These are phyloP conservation scores for Coemansia sp. DNA, from an alignment of 192 early-diverging fungal genomes.

Conservation along the genomic window DNA sequence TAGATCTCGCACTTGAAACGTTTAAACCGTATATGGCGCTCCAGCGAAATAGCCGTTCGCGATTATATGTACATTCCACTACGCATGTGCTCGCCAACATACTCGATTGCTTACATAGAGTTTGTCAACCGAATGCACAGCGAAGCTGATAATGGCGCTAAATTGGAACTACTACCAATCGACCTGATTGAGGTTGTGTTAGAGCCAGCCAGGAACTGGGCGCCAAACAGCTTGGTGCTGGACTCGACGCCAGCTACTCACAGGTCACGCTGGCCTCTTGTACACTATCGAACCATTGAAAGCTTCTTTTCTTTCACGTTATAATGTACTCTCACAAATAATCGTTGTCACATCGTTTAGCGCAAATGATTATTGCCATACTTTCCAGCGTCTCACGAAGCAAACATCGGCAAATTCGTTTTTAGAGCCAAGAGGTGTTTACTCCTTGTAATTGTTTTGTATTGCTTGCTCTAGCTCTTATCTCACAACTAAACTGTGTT, in stretches of 20 bases:
- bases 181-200: conserved; percentile 44
- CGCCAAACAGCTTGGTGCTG: neutral
- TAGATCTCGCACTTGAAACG: conserved; percentile 50
- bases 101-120: conserved; percentile 30
- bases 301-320: conserved; percentile 35
- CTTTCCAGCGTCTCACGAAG: neutral
- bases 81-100: conserved; percentile 40
- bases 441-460: neutral
- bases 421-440: neutral
- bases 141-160: neutral
- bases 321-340: neutral
- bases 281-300: conserved; percentile 41
- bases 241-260: neutral
- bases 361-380: neutral
- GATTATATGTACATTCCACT: conserved; percentile 45
- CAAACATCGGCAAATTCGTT: neutral
- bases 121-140: conserved; percentile 21
- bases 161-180: conserved; percentile 8
- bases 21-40: conserved; percentile 50
- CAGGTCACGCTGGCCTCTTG: conserved; percentile 32
- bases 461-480: neutral
- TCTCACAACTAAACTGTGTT: neutral
- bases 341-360: neutral
- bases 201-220: conserved; percentile 6
- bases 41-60: conserved; percentile 41